Conservation (phyloP, 2,329 filamentous ascomycete species). For the Curvularia spicifera region DNA sequence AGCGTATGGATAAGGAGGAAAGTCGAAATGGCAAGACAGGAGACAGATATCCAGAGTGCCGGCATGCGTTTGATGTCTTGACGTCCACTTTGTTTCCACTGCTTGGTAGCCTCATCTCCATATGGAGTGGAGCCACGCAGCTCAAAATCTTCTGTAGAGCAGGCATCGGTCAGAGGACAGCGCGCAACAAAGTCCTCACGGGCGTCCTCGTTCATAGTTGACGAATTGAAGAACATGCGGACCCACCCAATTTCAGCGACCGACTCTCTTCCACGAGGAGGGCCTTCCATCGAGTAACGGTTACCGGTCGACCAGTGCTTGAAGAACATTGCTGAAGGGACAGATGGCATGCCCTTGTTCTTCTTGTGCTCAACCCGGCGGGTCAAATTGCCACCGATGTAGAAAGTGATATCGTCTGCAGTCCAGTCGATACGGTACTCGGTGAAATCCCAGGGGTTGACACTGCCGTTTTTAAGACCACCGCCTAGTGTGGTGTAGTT, state of each 20-base stretch:
- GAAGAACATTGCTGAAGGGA: conserved; percentile 53
- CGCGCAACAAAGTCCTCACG: conserved; percentile 13
- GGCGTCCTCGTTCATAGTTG: conserved; percentile 41
- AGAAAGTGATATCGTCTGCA: conserved; percentile 52
- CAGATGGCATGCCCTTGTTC: conserved; percentile 47
- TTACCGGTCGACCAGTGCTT: conserved; percentile 60
- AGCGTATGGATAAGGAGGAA: conserved; percentile 42
- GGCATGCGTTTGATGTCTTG: conserved; percentile 38
- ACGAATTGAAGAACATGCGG: conserved; percentile 60
- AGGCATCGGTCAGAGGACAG: conserved; percentile 32
- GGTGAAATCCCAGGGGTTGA: conserved; percentile 53
- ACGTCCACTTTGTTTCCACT: conserved; percentile 40
- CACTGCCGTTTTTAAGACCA: conserved; percentile 37
- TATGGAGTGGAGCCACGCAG: conserved; percentile 45
- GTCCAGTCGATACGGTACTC: conserved; percentile 59
- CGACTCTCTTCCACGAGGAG: conserved; percentile 47
- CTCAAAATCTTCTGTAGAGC: conserved; percentile 45
- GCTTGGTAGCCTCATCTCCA: conserved; percentile 25
- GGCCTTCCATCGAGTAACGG: conserved; percentile 54
- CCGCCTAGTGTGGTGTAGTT: conserved; percentile 51
- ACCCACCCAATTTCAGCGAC: conserved; percentile 55
- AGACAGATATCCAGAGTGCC: conserved; percentile 43
- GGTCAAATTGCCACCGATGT: conserved; percentile 49
- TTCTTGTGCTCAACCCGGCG: conserved; percentile 45
- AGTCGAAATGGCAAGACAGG: conserved; percentile 39